Evolutionary conservation across 306 rosid species (phyloP).

Genomic region (Echinosophora koreensis): DNA sequence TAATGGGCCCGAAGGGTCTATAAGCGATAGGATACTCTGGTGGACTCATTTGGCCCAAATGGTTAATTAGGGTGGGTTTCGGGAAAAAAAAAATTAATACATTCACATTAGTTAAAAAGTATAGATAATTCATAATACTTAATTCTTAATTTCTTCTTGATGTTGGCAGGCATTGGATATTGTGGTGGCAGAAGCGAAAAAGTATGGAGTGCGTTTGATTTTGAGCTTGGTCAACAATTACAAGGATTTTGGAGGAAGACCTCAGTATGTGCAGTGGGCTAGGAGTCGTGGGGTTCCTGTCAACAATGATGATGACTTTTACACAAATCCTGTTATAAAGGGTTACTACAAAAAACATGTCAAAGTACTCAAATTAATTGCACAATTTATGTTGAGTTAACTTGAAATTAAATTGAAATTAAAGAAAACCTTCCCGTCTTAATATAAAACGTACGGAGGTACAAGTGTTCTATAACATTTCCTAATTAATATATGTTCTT

Average conservation of each 20-base stretch:
- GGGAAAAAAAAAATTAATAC: too few species aligned
- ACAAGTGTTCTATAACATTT: background rate
- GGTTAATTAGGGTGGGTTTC: too few species aligned
- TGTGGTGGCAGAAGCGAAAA: conserved; percentile 67
- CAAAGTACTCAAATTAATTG: conserved; percentile 25
- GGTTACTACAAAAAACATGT: conserved; percentile 63
- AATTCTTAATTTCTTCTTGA: background rate
- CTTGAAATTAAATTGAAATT: too few species aligned
- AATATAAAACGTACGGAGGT: too few species aligned
- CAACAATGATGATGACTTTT: conserved; percentile 59
- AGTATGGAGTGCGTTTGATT: conserved; percentile 50
- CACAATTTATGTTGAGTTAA: background rate
- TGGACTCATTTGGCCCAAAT: too few species aligned
- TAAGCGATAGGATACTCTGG: too few species aligned
- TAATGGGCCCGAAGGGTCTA: too few species aligned
- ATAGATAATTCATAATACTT: background rate
- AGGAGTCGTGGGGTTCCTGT: conserved; percentile 44
- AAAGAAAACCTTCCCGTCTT: too few species aligned
- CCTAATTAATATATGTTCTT: background rate
- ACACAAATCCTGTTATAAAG: conserved; percentile 48
- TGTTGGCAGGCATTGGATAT: conserved; percentile 58
- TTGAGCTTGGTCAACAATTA: conserved; percentile 62
- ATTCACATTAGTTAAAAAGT: too few species aligned
- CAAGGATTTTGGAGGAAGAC: conserved; percentile 66
- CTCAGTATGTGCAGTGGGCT: conserved; percentile 71